Base-by-base conservation (phyloP, 2,329 filamentous ascomycete species). In the Leptographium radiaticola region DNA sequence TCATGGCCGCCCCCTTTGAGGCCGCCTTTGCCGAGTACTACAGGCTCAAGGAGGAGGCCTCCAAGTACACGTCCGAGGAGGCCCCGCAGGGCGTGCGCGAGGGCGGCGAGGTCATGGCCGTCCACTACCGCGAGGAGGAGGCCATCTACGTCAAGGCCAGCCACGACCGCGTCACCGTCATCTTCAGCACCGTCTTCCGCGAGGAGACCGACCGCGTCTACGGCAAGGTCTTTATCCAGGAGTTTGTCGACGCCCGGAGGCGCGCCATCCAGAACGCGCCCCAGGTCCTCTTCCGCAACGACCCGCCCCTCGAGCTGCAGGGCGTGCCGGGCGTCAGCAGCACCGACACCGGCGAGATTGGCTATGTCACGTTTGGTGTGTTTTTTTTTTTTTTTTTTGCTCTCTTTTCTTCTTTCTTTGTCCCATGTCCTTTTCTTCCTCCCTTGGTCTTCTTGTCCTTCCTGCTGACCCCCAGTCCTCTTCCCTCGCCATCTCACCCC, bases 111-210 rank as follows among this genome's bases (percentile, higher is more conserved):
- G 85, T 97, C 56, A 95, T 94, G 79, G 84, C 91, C 3, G 95
- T 99, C 63, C 91, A 97, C 70, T 98, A 99, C 73, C 87, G 93
- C 54, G 94, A 99, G 65, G 90, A 97, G 74, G 93, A 99, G 70
- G 90, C 93, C 52, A 97, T 99, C 66, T 98, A 95, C 70, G 86
- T 98, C 74, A 97, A 98, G 74, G 91, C 93, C 58, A 94, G 87
- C 68, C 76, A 94, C 72, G 93, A 99, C 68, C 84, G 93, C 64
- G 93, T 99, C 52, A 98, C 94, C 1, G 90, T 98, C 64, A 98
- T 98, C 65, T 98, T 98, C 77, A 95, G 89, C 71, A 98, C 93
- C 44, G 81, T 97, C 52, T 99, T 99, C 77, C 80, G 89, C 55
- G 94, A 99, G 67, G 94, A 98, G 73, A 98, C 94, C 53, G 93